Percentiles rank a stretch among this genome's conserved stretches.
phyloP scores from a whole-genome alignment of 176 grass and related monocot species.

The Aegilops tauschii region DNA sequence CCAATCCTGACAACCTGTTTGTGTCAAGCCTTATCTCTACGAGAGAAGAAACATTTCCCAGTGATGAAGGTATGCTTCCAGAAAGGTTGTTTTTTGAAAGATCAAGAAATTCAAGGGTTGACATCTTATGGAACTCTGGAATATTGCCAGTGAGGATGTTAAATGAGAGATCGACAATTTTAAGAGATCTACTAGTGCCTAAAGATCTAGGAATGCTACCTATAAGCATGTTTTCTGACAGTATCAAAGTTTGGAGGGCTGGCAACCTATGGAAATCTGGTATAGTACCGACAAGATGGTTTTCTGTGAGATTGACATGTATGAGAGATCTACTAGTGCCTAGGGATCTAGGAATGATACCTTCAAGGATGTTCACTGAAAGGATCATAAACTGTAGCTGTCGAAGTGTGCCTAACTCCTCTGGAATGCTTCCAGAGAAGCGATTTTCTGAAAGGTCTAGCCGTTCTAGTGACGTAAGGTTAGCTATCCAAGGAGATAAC shows the following conservation, averaged over 20 bases:
- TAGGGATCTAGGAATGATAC: constrained; percentile 13
- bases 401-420: neutral
- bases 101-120: neutral
- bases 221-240: neutral
- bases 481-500: constrained; percentile 26
- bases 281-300: neutral
- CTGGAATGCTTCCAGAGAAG: rapidly evolving
- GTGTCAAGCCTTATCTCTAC: rapidly evolving
- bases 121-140: neutral
- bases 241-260: neutral
- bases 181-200: neutral
- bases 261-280: neutral
- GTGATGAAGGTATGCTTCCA: constrained; percentile 15
- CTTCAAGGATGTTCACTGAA: neutral
- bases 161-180: neutral
- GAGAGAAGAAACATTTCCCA: constrained; percentile 29
- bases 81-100: neutral
- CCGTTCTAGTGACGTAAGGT: constrained; percentile 27
- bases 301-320: neutral
- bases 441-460: neutral
- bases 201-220: constrained; percentile 16
- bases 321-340: neutral
- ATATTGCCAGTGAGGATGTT: neutral
- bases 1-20: neutral
- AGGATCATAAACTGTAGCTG: neutral